A percentile compares a stretch with the other conserved stretches of the same genome.
Conservation (phyloP, 2,329 filamentous ascomycete genomes). For the Alternaria ethzedia region DNA sequence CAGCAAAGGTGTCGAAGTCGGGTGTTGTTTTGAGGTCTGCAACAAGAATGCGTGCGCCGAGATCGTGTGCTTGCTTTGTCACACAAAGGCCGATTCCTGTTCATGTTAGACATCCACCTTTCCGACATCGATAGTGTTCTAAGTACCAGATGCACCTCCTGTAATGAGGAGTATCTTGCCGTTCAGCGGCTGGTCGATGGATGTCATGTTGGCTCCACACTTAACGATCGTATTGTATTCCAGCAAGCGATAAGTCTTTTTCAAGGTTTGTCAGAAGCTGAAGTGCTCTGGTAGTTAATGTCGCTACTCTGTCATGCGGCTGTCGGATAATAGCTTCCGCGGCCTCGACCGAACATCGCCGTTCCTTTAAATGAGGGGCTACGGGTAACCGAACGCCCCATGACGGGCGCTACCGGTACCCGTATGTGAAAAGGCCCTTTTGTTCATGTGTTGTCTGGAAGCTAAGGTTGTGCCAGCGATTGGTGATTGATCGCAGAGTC, state of each 20-base stretch:
- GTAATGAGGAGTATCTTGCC: conserved; percentile 45
- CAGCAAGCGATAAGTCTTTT: background rate
- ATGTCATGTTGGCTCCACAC: conserved; percentile 3
- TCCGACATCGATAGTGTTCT: background rate
- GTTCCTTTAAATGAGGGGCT: background rate
- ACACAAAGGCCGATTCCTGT: conserved; percentile 44
- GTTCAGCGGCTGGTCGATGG: conserved; percentile 40
- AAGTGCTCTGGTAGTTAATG: background rate
- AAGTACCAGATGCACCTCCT: conserved; percentile 44
- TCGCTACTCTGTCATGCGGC: background rate
- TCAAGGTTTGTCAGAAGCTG: background rate
- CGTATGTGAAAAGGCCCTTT: background rate
- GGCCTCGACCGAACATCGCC: background rate
- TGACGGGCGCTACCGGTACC: background rate
- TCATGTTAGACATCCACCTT: background rate
- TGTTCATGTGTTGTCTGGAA: background rate
- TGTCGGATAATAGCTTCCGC: background rate
- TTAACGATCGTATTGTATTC: background rate
- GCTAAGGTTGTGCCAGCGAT: background rate
- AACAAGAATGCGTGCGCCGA: conserved; percentile 32
- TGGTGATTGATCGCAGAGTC: background rate
- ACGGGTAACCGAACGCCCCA: background rate
- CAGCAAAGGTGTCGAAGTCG: conserved; percentile 24
- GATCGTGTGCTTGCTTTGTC: conserved; percentile 32
- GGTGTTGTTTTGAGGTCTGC: conserved; percentile 34